Conservation (phyloP, 345 rosid species). For the Kandelia obovata region DNA sequence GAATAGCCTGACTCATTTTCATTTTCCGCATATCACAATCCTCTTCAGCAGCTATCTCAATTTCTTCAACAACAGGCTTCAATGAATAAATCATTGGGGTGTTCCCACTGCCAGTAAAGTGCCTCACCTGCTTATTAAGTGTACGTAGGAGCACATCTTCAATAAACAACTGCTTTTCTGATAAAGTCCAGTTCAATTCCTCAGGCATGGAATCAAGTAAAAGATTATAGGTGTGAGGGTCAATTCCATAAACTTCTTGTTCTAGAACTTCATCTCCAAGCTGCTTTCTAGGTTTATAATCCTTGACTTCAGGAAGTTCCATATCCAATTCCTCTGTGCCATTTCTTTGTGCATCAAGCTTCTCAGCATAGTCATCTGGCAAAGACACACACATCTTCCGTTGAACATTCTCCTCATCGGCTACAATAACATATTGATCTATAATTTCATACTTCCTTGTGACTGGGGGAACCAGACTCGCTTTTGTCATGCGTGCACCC, state of each 20-base stretch:
- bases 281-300: slow-evolving; percentile 84
- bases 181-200: slow-evolving; percentile 72
- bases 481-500: slow-evolving; percentile 99
- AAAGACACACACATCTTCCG: slow-evolving; percentile 85
- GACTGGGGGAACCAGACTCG: slow-evolving; percentile 96
- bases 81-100: slow-evolving; percentile 88
- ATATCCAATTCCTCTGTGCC: slow-evolving; percentile 92
- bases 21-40: slow-evolving; percentile 59
- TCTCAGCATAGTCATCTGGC: slow-evolving; percentile 96
- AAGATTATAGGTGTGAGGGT: slow-evolving; percentile 95
- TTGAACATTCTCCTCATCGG: slow-evolving; percentile 86
- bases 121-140: slow-evolving; percentile 79
- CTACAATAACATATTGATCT: slow-evolving; percentile 71
- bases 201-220: slow-evolving; percentile 98
- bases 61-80: slow-evolving; percentile 80
- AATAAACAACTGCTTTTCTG: slow-evolving; percentile 74
- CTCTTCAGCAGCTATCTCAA: slow-evolving; percentile 61
- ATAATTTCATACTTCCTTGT: slow-evolving; percentile 96
- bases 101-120: slow-evolving; percentile 80
- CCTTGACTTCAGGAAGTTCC: slow-evolving; percentile 99
- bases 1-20: slow-evolving; percentile 71
- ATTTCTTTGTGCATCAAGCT: slow-evolving; percentile 80
- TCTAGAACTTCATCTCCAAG: slow-evolving; percentile 90
- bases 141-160: slow-evolving; percentile 84
- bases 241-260: slow-evolving; percentile 99